Conservation (phyloP, 2,329 filamentous ascomycete genomes). For the Boeremia lycopersici region DNA sequence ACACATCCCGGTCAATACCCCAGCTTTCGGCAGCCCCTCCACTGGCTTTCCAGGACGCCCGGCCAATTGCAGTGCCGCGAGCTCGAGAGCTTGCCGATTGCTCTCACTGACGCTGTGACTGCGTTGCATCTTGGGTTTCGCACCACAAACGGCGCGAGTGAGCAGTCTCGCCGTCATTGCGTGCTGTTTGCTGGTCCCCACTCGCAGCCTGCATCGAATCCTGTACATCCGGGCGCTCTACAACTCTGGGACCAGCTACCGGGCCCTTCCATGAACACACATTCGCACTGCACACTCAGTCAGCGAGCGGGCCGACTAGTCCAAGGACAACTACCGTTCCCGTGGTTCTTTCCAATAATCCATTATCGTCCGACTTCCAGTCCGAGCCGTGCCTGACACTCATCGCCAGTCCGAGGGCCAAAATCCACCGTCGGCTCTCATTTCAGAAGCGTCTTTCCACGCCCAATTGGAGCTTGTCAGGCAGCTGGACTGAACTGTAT, state of each 20-base stretch:
- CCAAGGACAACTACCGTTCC: slow-evolving; percentile 14
- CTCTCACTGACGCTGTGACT: slow-evolving; percentile 38
- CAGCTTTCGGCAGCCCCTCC: slow-evolving; percentile 22
- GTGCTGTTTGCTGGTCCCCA: slow-evolving; percentile 7
- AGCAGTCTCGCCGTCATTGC: slow-evolving; percentile 11
- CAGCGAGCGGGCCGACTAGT: slow-evolving; percentile 20
- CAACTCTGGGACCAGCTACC: slow-evolving; percentile 19
- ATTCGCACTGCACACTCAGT: slow-evolving; percentile 17
- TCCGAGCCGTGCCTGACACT: slow-evolving; percentile 13
- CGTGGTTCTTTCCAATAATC: slow-evolving; percentile 15
- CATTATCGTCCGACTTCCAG: background rate
- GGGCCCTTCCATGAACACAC: slow-evolving; percentile 22
- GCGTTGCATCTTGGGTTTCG: slow-evolving; percentile 25
- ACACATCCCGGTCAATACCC: slow-evolving; percentile 17
- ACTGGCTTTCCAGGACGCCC: slow-evolving; percentile 14
- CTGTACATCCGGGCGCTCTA: slow-evolving; percentile 15
- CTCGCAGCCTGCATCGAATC: slow-evolving; percentile 6
- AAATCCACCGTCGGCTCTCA: slow-evolving; percentile 2
- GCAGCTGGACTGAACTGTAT: slow-evolving; percentile 26
- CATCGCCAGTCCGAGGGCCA: background rate
- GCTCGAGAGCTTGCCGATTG: slow-evolving; percentile 28
- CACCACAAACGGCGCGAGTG: slow-evolving; percentile 24
- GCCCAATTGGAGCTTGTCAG: slow-evolving; percentile 20
- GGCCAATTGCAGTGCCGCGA: slow-evolving; percentile 34
- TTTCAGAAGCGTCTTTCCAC: slow-evolving; percentile 9